These are phyloP conservation scores for Colletotrichum phormii DNA, from an alignment of 2,329 filamentous ascomycete genomes.

Conservation along the genomic window DNA sequence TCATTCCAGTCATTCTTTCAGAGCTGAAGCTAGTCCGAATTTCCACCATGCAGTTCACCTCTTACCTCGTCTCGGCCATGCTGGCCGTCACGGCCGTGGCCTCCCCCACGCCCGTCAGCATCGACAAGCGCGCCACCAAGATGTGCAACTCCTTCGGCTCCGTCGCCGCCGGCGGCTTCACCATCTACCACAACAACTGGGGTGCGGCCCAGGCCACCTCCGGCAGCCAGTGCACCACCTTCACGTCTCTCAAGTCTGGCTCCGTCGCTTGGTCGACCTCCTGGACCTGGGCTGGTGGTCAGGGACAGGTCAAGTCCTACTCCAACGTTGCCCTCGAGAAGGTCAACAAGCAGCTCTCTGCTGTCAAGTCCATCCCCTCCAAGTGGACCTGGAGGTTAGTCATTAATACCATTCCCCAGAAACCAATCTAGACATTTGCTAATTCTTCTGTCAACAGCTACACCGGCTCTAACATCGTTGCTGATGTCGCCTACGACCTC, in stretches of 20 bases:
- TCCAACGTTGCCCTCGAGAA: slow-evolving; percentile 55
- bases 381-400: slow-evolving; percentile 48
- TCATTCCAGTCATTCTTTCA: slow-evolving; percentile 20
- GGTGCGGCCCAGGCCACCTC: slow-evolving; percentile 47
- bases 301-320: slow-evolving; percentile 56
- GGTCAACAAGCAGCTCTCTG: slow-evolving; percentile 49
- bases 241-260: slow-evolving; percentile 48
- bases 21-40: background rate
- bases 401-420: too few species aligned
- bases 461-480: slow-evolving; percentile 59
- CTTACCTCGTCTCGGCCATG: slow-evolving; percentile 42
- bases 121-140: slow-evolving; percentile 48
- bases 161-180: slow-evolving; percentile 53
- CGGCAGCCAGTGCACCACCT: slow-evolving; percentile 55
- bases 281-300: slow-evolving; percentile 55
- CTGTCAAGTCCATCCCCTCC: slow-evolving; percentile 49
- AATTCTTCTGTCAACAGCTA: slow-evolving; percentile 46
- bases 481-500: slow-evolving; percentile 70
- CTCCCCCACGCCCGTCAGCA: slow-evolving; percentile 42
- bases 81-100: slow-evolving; percentile 45
- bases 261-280: slow-evolving; percentile 54
- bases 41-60: slow-evolving; percentile 25
- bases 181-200: slow-evolving; percentile 66
- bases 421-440: background rate
- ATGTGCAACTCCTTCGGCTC: slow-evolving; percentile 55